phyloP scores from a whole-genome alignment of 2,329 filamentous ascomycete genomes.

The Cadophora sp. region DNA sequence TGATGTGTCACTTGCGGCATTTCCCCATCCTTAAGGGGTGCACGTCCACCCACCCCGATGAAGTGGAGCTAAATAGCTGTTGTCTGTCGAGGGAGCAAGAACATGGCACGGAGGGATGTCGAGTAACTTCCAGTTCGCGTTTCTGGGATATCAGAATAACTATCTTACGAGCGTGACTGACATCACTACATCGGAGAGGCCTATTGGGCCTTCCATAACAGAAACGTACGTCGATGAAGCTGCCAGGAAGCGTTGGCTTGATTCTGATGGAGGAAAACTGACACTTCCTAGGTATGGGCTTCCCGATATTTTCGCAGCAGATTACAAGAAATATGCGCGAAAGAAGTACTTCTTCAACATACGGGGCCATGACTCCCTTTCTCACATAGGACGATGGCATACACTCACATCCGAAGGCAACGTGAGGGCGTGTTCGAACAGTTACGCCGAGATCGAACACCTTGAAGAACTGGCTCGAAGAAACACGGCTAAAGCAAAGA shows the following conservation, averaged over 20 bases:
- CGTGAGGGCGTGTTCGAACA: not conserved
- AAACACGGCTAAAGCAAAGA: not conserved
- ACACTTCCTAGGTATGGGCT: constrained; percentile 10
- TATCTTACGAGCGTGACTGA: constrained; percentile 22
- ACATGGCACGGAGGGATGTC: constrained; percentile 11
- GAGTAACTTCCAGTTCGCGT: constrained; percentile 22
- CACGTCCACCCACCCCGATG: not conserved
- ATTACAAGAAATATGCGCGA: not conserved
- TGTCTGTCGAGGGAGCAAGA: not conserved
- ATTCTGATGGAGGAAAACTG: not conserved
- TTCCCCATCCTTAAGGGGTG: constrained; percentile 4
- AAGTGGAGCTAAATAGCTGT: not conserved
- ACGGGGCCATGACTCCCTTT: constrained; percentile 21
- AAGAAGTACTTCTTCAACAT: constrained; percentile 23
- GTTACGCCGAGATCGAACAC: constrained; percentile 1
- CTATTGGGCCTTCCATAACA: not conserved
- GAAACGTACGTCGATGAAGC: constrained; percentile 11
- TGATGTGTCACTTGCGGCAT: constrained; percentile 12
- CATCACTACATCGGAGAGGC: not conserved
- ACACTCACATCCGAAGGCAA: constrained; percentile 6
- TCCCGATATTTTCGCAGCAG: not conserved
- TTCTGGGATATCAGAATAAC: constrained; percentile 25
- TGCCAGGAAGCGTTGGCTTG: not conserved
- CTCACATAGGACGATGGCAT: constrained; percentile 19
- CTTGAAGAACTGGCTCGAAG: not conserved